Conservation (phyloP, 2,329 filamentous ascomycete genomes). For the Thielaviopsis punctulata region DNA sequence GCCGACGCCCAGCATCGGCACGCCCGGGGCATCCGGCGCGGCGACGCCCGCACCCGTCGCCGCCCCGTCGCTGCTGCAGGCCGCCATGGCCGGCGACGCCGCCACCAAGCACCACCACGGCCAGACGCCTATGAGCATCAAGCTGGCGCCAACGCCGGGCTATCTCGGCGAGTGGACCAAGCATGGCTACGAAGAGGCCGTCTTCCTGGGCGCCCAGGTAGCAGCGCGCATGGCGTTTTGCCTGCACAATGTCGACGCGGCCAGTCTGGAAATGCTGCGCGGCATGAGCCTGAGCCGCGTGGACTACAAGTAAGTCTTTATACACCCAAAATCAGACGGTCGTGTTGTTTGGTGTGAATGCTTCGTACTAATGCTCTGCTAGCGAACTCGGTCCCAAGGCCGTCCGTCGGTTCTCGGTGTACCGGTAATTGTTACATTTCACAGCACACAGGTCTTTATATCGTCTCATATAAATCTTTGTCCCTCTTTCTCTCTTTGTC, state of each 20-base stretch:
- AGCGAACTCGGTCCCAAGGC: conserved; percentile 39
- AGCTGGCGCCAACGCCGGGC: conserved; percentile 57
- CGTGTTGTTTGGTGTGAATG: background rate
- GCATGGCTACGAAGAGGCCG: conserved; percentile 59
- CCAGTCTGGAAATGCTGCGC: conserved; percentile 33
- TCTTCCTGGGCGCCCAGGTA: conserved; percentile 76
- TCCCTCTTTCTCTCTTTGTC: background rate
- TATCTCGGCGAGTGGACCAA: conserved; percentile 89
- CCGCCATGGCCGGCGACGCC: conserved; percentile 60
- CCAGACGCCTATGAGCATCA: conserved; percentile 71
- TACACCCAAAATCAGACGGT: background rate
- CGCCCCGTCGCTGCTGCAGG: conserved; percentile 82
- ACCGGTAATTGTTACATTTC: conserved; percentile 21
- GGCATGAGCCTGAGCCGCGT: conserved; percentile 39
- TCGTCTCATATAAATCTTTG: no score
- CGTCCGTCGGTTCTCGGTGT: conserved; percentile 35
- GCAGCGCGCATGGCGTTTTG: conserved; percentile 48
- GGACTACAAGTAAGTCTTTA: conserved; percentile 39
- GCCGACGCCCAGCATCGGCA: conserved; percentile 87
- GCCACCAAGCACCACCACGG: conserved; percentile 40
- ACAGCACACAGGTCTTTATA: no score
- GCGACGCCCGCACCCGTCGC: conserved; percentile 35
- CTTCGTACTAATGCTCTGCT: conserved; percentile 2
- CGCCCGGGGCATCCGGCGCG: conserved; percentile 50
- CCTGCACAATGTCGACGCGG: conserved; percentile 38